These are phyloP conservation scores for Phaeosphaeriaceae sp. DNA, from an alignment of 2,329 filamentous ascomycete genomes.

Conservation along the genomic window DNA sequence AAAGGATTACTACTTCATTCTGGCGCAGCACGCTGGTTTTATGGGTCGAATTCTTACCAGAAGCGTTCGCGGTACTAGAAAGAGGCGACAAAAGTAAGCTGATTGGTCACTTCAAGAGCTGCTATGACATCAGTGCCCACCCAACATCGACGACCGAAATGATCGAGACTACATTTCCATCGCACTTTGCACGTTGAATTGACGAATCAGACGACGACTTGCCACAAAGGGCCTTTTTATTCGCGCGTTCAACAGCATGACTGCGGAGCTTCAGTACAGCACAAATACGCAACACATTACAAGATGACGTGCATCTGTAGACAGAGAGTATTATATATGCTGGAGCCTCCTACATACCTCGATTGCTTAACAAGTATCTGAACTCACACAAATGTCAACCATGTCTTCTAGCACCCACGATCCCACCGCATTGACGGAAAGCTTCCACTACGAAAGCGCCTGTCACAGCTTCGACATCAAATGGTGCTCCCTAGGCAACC, in stretches of 20 bases:
- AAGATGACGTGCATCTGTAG: neutral
- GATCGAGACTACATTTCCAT: neutral
- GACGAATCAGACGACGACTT: neutral
- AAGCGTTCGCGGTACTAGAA: neutral
- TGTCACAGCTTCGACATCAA: slow-evolving; percentile 21
- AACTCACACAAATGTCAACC: neutral
- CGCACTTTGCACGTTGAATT: neutral
- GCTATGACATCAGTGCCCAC: neutral
- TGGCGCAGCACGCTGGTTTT: no score
- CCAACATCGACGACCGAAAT: neutral
- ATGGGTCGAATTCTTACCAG: no score
- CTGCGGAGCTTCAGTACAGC: neutral
- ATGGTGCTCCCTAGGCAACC: slow-evolving; percentile 20
- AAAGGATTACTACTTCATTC: no score
- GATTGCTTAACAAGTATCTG: neutral
- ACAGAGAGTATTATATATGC: neutral
- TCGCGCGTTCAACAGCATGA: neutral
- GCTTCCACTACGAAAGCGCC: slow-evolving; percentile 15
- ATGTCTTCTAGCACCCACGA: neutral
- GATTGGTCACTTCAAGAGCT: slow-evolving; percentile 4
- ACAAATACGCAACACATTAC: neutral
- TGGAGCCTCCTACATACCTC: neutral
- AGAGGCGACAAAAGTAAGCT: neutral
- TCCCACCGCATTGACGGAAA: slow-evolving; percentile 8
- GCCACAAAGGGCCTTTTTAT: neutral